Conservation (phyloP, 192 early-diverging fungal genomes). For the Rhizophagus prolifer region DNA sequence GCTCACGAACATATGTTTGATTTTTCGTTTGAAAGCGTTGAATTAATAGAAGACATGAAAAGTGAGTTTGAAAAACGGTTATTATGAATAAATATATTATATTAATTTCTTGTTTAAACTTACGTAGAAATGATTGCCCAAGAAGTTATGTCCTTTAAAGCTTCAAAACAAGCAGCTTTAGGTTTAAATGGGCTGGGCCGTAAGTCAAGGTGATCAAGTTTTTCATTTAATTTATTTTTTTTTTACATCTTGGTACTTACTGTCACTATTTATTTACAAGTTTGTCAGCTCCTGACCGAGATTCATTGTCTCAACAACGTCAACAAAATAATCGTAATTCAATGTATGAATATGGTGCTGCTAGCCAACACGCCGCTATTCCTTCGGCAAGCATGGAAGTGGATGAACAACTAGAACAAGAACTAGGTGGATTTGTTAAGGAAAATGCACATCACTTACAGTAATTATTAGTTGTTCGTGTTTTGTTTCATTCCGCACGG, state of each 20-base stretch:
- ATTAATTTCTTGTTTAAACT: constrained; percentile 33
- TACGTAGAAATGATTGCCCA: constrained; percentile 71
- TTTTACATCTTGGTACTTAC: constrained; percentile 33
- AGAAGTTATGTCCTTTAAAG: constrained; percentile 80
- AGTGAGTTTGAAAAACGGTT: constrained; percentile 39
- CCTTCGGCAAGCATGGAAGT: constrained; percentile 47
- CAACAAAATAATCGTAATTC: constrained; percentile 44
- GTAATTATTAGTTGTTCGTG: neutral
- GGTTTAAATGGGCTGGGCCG: constrained; percentile 39
- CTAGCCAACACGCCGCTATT: constrained; percentile 39
- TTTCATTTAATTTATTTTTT: neutral
- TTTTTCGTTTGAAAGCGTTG: constrained; percentile 79
- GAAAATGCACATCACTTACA: neutral
- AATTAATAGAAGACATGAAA: constrained; percentile 79
- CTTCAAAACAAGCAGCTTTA: constrained; percentile 52
- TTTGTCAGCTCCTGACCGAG: constrained; percentile 51
- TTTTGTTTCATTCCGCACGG: neutral
- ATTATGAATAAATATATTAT: neutral
- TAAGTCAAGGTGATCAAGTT: constrained; percentile 37
- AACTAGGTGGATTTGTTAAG: constrained; percentile 42
- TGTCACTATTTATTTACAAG: constrained; percentile 33
- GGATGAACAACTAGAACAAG: constrained; percentile 54
- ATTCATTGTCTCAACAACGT: constrained; percentile 36
- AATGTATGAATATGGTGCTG: constrained; percentile 43
- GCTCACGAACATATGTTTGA: constrained; percentile 69